Conservation (phyloP, 306 rosid species). For the Glycine tomentella region DNA sequence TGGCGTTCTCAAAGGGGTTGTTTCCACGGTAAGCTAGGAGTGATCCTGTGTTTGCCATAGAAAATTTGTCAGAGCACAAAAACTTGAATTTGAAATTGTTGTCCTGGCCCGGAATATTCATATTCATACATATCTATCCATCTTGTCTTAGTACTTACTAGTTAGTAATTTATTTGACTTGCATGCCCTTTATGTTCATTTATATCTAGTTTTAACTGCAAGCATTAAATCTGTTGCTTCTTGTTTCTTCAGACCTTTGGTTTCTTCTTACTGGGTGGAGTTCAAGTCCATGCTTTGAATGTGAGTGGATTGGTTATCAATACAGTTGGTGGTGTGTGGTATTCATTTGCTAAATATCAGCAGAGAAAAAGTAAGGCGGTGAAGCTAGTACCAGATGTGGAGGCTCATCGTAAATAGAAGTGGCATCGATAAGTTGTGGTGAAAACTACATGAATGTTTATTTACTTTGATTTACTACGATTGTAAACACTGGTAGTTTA, state of each 20-base stretch:
- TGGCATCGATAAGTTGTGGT: slow-evolving; percentile 23
- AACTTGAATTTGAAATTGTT: slow-evolving; percentile 22
- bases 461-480: slow-evolving; percentile 13
- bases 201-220: background rate
- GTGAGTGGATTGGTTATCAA: slow-evolving; percentile 91
- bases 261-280: slow-evolving; percentile 83
- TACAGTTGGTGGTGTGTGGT: slow-evolving; percentile 95
- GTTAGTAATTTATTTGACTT: slow-evolving; percentile 5
- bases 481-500: slow-evolving; percentile 24
- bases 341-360: slow-evolving; percentile 86
- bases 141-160: background rate
- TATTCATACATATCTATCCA: background rate
- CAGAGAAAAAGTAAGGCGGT: slow-evolving; percentile 70
- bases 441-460: slow-evolving; percentile 41
- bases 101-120: slow-evolving; percentile 1
- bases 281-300: slow-evolving; percentile 83
- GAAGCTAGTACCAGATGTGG: slow-evolving; percentile 60
- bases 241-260: slow-evolving; percentile 78
- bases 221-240: slow-evolving; percentile 18
- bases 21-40: slow-evolving; percentile 76
- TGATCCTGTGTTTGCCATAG: slow-evolving; percentile 30
- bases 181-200: slow-evolving; percentile 6
- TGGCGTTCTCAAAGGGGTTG: slow-evolving; percentile 98
- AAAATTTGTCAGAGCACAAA: slow-evolving; percentile 32
- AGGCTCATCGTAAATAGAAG: slow-evolving; percentile 70